These are phyloP conservation scores for Fusarium falciforme DNA, from an alignment of 2,329 filamentous ascomycete species.

Conservation along the genomic window DNA sequence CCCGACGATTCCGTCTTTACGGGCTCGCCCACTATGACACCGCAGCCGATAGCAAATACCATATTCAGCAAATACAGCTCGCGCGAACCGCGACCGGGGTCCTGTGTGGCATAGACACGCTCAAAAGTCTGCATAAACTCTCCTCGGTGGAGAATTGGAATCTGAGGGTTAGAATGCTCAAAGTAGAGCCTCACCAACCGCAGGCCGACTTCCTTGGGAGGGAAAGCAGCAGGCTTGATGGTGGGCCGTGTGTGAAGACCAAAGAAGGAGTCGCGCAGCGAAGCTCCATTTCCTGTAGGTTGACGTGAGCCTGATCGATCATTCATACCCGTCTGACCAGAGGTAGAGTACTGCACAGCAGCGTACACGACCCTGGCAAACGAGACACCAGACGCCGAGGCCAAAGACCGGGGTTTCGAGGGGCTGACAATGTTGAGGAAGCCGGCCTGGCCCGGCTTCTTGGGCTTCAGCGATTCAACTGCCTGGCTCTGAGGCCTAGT, in stretches of 20 bases:
- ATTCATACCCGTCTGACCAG: constrained; percentile 65
- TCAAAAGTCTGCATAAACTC: constrained; percentile 94
- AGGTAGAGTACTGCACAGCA: constrained; percentile 81
- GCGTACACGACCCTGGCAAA: constrained; percentile 96
- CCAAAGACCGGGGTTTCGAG: constrained; percentile 83
- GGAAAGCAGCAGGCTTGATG: constrained; percentile 87
- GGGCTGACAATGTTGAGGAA: constrained; percentile 83
- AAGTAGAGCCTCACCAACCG: constrained; percentile 88
- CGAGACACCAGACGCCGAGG: constrained; percentile 89
- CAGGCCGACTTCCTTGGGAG: constrained; percentile 77
- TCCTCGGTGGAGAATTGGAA: constrained; percentile 87
- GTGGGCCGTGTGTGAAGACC: constrained; percentile 92
- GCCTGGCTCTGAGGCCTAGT: constrained; percentile 46
- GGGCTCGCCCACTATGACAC: constrained; percentile 83
- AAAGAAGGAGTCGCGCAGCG: constrained; percentile 96
- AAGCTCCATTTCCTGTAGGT: constrained; percentile 66
- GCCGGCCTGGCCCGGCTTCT: constrained; percentile 49
- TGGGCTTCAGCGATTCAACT: constrained; percentile 49
- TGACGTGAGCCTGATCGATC: constrained; percentile 42
- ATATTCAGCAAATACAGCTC: constrained; percentile 97
- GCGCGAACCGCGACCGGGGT: constrained; percentile 75
- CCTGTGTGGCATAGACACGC: constrained; percentile 77
- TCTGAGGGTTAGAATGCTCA: constrained; percentile 95
- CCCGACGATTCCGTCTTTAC: constrained; percentile 59
- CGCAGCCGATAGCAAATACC: constrained; percentile 94